These are phyloP conservation scores for Irineochytrium annulatum DNA, from an alignment of 192 early-diverging fungal species.

Conservation along the genomic window DNA sequence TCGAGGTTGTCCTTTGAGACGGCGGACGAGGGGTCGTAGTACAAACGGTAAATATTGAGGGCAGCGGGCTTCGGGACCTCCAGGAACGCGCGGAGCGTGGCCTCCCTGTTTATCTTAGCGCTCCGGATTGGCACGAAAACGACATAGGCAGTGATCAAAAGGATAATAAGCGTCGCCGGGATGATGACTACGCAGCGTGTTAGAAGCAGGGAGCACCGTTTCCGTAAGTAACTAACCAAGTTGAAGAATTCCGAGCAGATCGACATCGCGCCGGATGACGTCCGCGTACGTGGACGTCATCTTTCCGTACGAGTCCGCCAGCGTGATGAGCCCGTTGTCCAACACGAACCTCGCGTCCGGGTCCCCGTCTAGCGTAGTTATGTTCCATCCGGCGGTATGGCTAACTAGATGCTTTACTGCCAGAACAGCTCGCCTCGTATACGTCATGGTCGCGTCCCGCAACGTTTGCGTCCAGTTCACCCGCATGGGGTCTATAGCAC, in stretches of 20 bases:
- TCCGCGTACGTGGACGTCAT: neutral
- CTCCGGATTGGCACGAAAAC: slow-evolving; percentile 17
- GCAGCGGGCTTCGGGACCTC: slow-evolving; percentile 17
- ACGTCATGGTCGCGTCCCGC: too few species aligned
- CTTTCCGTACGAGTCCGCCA: slow-evolving; percentile 15
- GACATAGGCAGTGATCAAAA: neutral
- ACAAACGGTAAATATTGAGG: neutral
- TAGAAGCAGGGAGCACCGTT: too few species aligned
- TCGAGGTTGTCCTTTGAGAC: neutral
- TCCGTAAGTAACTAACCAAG: too few species aligned
- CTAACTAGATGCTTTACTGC: too few species aligned
- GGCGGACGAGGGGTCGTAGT: neutral
- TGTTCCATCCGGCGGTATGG: too few species aligned
- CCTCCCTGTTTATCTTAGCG: slow-evolving; percentile 19
- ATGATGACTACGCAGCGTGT: neutral
- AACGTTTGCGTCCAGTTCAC: too few species aligned
- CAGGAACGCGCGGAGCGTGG: slow-evolving; percentile 20
- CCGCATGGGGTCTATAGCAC: too few species aligned
- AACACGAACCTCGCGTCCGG: too few species aligned
- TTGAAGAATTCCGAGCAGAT: neutral
- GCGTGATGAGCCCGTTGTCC: slow-evolving; percentile 17
- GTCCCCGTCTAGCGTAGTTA: too few species aligned
- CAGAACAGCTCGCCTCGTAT: too few species aligned
- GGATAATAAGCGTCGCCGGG: neutral
- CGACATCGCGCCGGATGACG: slow-evolving; percentile 5